Base-by-base conservation (phyloP, 805 yeast species). In the Candida quercuum region DNA sequence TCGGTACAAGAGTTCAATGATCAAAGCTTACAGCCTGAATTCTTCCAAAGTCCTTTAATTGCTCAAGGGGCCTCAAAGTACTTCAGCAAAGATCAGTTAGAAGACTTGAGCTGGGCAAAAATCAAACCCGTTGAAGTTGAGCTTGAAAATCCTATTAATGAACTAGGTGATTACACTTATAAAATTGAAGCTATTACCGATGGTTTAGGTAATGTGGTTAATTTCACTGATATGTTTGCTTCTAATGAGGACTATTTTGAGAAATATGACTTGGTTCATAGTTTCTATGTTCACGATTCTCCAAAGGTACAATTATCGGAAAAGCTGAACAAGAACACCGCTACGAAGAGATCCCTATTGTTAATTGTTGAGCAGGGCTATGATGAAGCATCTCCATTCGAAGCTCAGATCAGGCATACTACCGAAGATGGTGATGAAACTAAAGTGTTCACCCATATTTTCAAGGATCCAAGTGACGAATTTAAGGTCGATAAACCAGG, bases 161-260 rank as follows among this genome's bases (percentile, higher is more conserved):
- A 65, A 20, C 53, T 68, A 10, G 89, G 88, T 28, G 63, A 65
- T 28, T 72, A 78, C 57, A 53, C 67, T n/a, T 81, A 77, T 48
- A 63, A 68, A 30, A 67, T 82, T 25, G 76, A 72, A 37, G 74
- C 70, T 38, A 67, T 82, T 15, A 70, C 73, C 22, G 89, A 82
- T 58, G 86, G 82, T 3, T 63, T 82, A 37, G 88, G 88, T 3
- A 82, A 82, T 45, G 43, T 60, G 6, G 67, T 79, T 32, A 66
- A 69, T 29, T 74, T 59, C 33, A 47, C 67, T 1, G 43, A 47
- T 10, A 45, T 57, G n/a, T 41, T 56, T 31, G 42, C 34, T 5
- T 39, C 57, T 25, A 58, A 63, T 16, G 51, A 51, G 28, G 47
- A 48, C 6, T 33, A 55, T 23, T 47, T 52, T 36, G 51, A 42